Base-by-base conservation (phyloP, 1,284 basidiomycete species). In the Neolentinus lepideus region DNA sequence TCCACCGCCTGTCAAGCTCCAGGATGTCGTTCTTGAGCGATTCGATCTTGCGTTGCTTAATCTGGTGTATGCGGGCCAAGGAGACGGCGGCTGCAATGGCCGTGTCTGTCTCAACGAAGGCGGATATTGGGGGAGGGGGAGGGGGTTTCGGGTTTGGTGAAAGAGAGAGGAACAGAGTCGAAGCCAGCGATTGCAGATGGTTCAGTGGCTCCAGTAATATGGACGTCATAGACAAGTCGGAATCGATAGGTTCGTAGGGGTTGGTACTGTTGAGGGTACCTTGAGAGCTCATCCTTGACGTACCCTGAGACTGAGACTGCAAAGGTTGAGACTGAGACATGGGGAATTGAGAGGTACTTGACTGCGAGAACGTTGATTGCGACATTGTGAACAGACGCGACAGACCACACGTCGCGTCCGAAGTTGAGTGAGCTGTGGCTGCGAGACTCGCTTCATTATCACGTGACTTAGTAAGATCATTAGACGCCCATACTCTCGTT, bases 31-130 rank as follows among this genome's bases (percentile, higher is more conserved):
- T 68, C 61, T 88, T 83, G 35, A 92, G 71, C 6, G 74, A 72
- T 55, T 90, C 87, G 45, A 91, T 90, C 57, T 74, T 76, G 53
- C 84, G 73, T 64, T 92, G 89, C 63, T 84, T 84, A 47, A 81
- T 76, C 64, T 92, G 89, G 63, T 92, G 90, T 21, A 73, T 69
- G 56, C 85, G 79, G 1, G 85, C 81, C n/a, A 84, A 71, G 57
- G 80, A 78, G 4, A 90, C 72, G 4, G 85, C 85, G 26, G 69
- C 67, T 0, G 86, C 81, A 19, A 92, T 73, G 2, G 77, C 73
- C 9, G 76, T 72, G 62, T 92, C 89, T 38, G 75, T 83, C 1
- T 73, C 68, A 9, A 86, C 65, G 63, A 91, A 85, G 0, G 82
- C 75, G 2, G 76, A 68, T 22, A 83, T 69, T 12, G 84, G 70